Percentiles rank a stretch among this genome's conserved stretches.
Evolutionary conservation across 768 basidiomycete species (phyloP).

Genomic region (Tylopilus plumbeoviolaceoides): DNA sequence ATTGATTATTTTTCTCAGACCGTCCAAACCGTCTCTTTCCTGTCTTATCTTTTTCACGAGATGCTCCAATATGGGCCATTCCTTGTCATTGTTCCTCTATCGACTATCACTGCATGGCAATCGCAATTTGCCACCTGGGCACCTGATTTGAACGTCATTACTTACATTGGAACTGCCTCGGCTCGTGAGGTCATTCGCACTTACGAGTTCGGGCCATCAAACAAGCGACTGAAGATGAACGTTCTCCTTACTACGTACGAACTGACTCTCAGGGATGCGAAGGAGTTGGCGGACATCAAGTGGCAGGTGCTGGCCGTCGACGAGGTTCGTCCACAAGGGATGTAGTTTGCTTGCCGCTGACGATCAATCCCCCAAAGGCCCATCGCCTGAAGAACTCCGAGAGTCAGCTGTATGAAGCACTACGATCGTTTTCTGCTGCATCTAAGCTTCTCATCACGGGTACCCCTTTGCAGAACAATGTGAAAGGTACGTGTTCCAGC

Average conservation of each 20-base stretch:
- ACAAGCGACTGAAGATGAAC: slow-evolving; percentile 93
- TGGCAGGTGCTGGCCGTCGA: slow-evolving; percentile 98
- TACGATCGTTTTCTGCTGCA: slow-evolving; percentile 82
- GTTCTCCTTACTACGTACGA: slow-evolving; percentile 97
- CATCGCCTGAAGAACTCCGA: slow-evolving; percentile 98
- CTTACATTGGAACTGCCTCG: slow-evolving; percentile 86
- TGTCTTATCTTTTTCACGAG: slow-evolving; percentile 93
- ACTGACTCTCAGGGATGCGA: slow-evolving; percentile 83
- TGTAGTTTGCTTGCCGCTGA: slow-evolving; percentile 10
- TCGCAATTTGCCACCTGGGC: slow-evolving; percentile 93
- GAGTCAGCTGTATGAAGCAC: slow-evolving; percentile 93
- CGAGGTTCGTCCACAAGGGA: slow-evolving; percentile 53
- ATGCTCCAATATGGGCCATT: slow-evolving; percentile 94
- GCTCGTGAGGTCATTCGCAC: slow-evolving; percentile 89
- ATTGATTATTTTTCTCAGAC: slow-evolving; percentile 46
- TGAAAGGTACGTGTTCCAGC: slow-evolving; percentile 66
- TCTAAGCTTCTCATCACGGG: slow-evolving; percentile 97
- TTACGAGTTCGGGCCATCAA: slow-evolving; percentile 87
- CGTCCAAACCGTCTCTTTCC: slow-evolving; percentile 93
- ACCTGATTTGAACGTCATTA: slow-evolving; percentile 94
- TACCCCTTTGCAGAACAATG: slow-evolving; percentile 97
- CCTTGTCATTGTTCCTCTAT: slow-evolving; percentile 95
- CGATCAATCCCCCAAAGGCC: slow-evolving; percentile 47
- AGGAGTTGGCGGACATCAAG: slow-evolving; percentile 88
- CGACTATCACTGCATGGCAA: slow-evolving; percentile 98